Percentiles rank a stretch among this genome's conserved stretches.
Conservation (phyloP, 108 stramenopile genomes). For the Cyclostephanos tholiformis region DNA sequence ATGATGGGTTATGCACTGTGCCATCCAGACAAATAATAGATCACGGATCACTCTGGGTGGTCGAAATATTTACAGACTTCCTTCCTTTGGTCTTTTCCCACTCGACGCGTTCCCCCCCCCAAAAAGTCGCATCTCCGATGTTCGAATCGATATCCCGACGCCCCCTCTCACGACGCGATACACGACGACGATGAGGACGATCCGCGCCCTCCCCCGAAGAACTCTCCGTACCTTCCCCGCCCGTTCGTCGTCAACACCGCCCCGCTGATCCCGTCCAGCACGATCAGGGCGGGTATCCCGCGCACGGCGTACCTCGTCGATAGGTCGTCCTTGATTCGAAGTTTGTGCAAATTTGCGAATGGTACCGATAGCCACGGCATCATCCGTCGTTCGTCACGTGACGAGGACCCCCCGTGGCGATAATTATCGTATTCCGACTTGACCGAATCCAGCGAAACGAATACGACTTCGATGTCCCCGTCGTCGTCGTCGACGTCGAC, state of each 20-base stretch:
- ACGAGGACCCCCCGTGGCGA: too few species aligned
- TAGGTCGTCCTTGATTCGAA: constrained; percentile 37
- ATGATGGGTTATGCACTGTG: too few species aligned
- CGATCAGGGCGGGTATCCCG: constrained; percentile 77
- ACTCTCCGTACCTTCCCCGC: constrained; percentile 30
- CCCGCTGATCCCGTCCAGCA: constrained; percentile 73
- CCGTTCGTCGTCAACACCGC: constrained; percentile 37
- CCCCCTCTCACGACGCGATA: constrained; percentile 14
- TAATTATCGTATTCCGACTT: constrained; percentile 73
- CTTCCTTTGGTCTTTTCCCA: too few species aligned
- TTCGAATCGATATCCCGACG: neutral
- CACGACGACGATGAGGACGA: constrained; percentile 25
- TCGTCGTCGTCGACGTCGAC: constrained; percentile 9
- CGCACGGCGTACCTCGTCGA: constrained; percentile 52
- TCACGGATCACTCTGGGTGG: too few species aligned
- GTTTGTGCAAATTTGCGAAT: constrained; percentile 54
- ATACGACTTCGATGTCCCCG: constrained; percentile 80
- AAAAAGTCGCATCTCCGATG: too few species aligned
- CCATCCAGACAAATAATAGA: too few species aligned
- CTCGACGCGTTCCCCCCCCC: too few species aligned
- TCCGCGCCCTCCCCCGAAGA: constrained; percentile 38
- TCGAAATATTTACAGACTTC: too few species aligned
- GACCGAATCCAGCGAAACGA: constrained; percentile 82
- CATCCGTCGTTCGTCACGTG: too few species aligned
- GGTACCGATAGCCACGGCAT: constrained; percentile 91